Base-by-base conservation (phyloP, 345 rosid species). In the Salix udensis region DNA sequence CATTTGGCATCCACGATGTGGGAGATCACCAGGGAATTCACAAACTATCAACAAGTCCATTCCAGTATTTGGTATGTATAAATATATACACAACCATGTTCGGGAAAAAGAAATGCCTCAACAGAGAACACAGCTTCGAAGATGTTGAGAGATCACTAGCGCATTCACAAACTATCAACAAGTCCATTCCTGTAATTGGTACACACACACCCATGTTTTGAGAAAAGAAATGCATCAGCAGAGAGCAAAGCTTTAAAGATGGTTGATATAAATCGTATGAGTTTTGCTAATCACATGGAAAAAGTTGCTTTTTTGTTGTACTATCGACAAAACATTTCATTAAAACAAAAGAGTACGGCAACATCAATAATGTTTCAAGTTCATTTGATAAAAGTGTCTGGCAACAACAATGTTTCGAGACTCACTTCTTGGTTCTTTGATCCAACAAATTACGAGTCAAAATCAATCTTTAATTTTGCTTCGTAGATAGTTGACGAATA, bases 191-290 rank as follows among this genome's bases (percentile, higher is more conserved):
- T 44, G 50, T 44, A 44, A 44, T 3, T 13, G 15, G 16, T 12
- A 44, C 16, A 44, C 5, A 44, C 50, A 55, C 42, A 71, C 31
- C 44, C 75, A 48, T 11, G 60, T 72, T 28, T 6, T n/a, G 48
- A 73, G 40, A 67, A 65, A 68, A 65, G 24, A 65, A 74, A 80
- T 7, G n/a, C 71, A 75, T 82, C 66, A 81, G 76, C 68, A 55
- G 61, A 48, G 30, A 44, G 3, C 50, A 44, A 14, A 44, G 50
- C 50, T 0, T 44, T 14, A 40, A 4, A 44, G 4, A 2, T 44
- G 18, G 4, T 44, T 44, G 50, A 44, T 44, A 44, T 13, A 14
- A 13, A 44, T 14, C 16, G 16, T 12, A 13, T 44, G 1, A 44
- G 50, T 44, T 44, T 44, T 44, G 50, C 15, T 14, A 44, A 3